Percentiles rank a stretch among this genome's conserved stretches.
Conservation (phyloP, 768 basidiomycete species). For the Pisolithus microcarpus region DNA sequence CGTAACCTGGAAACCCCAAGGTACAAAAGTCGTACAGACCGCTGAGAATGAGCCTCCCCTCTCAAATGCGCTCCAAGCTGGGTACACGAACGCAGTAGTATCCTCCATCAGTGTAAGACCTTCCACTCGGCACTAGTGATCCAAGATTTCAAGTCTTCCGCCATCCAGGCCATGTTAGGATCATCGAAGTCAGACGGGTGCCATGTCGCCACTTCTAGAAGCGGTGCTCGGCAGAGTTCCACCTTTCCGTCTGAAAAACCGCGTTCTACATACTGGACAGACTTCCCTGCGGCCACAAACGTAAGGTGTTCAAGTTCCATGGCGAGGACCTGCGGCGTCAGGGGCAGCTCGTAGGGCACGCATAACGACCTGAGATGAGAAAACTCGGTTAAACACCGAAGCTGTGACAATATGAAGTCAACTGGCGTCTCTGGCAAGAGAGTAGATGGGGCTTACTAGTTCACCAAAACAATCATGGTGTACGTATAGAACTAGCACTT, state of each 20-base stretch:
- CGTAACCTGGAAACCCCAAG: too few relatives aligned
- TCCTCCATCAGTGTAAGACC: background rate
- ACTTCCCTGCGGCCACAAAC: background rate
- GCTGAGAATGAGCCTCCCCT: too few relatives aligned
- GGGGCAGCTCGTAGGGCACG: background rate
- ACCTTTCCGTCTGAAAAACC: background rate
- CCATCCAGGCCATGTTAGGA: background rate
- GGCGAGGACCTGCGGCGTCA: background rate
- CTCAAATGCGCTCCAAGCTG: too few relatives aligned
- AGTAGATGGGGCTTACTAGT: background rate
- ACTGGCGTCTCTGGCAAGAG: background rate
- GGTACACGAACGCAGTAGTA: too few relatives aligned
- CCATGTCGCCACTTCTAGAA: background rate
- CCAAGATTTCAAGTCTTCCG: background rate
- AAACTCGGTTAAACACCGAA: background rate
- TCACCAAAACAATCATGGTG: background rate
- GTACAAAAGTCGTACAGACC: too few relatives aligned
- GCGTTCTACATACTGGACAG: background rate
- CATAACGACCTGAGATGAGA: background rate
- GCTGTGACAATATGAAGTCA: background rate
- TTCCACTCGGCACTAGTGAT: background rate
- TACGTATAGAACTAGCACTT: background rate
- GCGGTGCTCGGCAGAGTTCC: background rate
- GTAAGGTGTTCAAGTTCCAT: background rate
- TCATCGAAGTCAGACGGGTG: background rate